Evolutionary conservation across 1,139 yeast genomes (phyloP), one percentile per base, ranked within the genome.

Genomic region (Candida tetrigidarum): DNA sequence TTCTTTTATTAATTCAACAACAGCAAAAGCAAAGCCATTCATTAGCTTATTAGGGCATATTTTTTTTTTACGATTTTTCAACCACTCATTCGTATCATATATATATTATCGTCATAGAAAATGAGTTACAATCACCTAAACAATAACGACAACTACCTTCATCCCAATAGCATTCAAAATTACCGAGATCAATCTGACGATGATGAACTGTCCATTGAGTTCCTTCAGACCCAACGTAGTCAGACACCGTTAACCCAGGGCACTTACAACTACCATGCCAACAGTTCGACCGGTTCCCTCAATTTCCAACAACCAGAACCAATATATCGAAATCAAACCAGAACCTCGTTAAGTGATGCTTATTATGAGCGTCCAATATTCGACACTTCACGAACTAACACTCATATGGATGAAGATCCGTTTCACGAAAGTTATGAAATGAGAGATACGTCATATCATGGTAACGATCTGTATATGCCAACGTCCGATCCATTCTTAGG

Each of bases 221-320:
- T 45, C 22, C 27, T 41, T 6, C 37, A 44, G 27, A 46, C 37
- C 27, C 44, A 43, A 39, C 39, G 42, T 20, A 48, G 41, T 56
- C 53, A 44, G 55, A 54, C 50, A 22, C 49, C 51, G 6, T 44
- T 50, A 20, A 48, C 50, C 25, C 46, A 53, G 19, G 63, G 62
- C 11, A 50, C 55, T 20, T 57, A 59, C 44, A 55, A 52, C 34
- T 57, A 61, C 45, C 50, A 54, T 37, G 53, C 52, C 37, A 52
- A 49, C 34, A 48, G 46, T 25, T 55, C 61, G 16, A 46, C 60
- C 6, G 41, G 29, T 16, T 64, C 71, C 8, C 57, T 69, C 36
- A 63, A 65, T 49, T 69, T 69, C 50, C 64, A 62, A 46, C 71
- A 65, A 20, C 72, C 73, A 2, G 67, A 66, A 11, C 64, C 64